phyloP scores from a whole-genome alignment of 2,329 filamentous ascomycete genomes.

The Colletotrichum simmondsii region DNA sequence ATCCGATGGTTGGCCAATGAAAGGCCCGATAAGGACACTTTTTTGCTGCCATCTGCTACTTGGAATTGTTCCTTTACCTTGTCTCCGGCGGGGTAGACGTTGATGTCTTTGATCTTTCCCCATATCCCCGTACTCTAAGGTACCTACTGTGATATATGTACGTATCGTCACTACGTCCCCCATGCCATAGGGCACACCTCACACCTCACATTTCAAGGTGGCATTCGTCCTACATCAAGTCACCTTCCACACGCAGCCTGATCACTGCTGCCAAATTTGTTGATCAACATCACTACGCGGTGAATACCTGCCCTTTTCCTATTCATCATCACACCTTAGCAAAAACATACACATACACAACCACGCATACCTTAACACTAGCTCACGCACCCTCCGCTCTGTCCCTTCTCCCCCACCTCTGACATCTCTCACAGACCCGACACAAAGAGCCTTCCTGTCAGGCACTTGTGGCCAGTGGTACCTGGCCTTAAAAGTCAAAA shows the following conservation, averaged over 20 bases:
- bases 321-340: not conserved
- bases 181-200: too few relatives aligned
- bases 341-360: not conserved
- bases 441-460: not conserved
- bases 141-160: too few relatives aligned
- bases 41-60: not conserved
- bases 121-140: not conserved
- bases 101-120: not conserved
- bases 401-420: not conserved
- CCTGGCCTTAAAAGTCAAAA: conserved; percentile 8
- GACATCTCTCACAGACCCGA: conserved; percentile 11
- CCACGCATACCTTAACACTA: too few relatives aligned
- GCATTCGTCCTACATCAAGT: not conserved
- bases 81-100: conserved; percentile 25
- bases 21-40: conserved; percentile 6
- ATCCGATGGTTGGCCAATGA: not conserved
- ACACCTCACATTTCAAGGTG: not conserved
- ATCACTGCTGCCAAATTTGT: not conserved
- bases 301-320: not conserved
- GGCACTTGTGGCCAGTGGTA: not conserved
- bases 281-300: conserved; percentile 2
- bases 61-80: not conserved
- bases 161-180: too few relatives aligned
- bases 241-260: not conserved
- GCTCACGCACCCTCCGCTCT: conserved; percentile 8